Conservation (phyloP, 305 asterid genomes). For the Fraxinus dipetala region DNA sequence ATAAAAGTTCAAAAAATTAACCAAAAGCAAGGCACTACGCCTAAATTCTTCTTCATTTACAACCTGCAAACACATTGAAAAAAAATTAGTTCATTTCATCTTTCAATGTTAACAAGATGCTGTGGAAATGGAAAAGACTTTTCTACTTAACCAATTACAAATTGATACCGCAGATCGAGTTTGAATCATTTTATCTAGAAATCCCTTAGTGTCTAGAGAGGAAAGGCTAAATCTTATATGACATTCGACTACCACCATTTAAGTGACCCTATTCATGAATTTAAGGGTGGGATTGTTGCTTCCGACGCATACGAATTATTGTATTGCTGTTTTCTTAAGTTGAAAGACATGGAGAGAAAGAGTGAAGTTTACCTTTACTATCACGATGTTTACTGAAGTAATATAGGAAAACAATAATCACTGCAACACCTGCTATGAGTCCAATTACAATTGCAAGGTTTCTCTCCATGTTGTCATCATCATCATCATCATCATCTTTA, state of each 20-base stretch:
- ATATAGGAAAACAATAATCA: neutral
- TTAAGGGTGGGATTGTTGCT: neutral
- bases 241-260: neutral
- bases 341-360: neutral
- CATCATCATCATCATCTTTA: neutral
- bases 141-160: neutral
- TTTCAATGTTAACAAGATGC: neutral
- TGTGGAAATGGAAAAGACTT: neutral
- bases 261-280: neutral
- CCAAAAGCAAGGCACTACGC: neutral
- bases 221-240: neutral
- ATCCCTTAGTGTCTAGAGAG: neutral
- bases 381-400: neutral
- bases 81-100: neutral
- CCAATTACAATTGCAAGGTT: neutral
- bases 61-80: neutral
- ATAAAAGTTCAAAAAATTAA: neutral
- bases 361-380: neutral
- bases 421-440: neutral
- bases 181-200: no score
- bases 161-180: neutral
- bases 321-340: neutral
- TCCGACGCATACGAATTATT: neutral
- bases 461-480: neutral
- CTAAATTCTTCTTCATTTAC: neutral